A percentile compares a stretch with the other conserved stretches of the same genome.
Evolutionary conservation across 2,329 filamentous ascomycete genomes (phyloP).

Genomic region (Aspergillus fructus): DNA sequence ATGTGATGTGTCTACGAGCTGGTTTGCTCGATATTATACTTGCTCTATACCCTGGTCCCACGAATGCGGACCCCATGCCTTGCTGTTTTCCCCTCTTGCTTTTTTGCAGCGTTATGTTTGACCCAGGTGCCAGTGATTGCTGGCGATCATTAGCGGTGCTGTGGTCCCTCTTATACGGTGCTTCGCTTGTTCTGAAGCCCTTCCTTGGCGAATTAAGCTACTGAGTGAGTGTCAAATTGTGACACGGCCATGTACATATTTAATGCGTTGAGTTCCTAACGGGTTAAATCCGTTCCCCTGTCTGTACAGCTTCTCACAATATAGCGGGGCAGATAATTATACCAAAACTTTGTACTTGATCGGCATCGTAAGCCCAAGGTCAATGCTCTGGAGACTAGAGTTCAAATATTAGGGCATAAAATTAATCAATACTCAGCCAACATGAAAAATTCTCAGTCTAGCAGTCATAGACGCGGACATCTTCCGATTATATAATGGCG

Average conservation of each 20-base stretch:
- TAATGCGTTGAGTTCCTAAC: too few species aligned
- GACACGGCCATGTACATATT: too few species aligned
- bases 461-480: neutral
- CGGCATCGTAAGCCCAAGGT: neutral
- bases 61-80: neutral
- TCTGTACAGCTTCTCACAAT: neutral
- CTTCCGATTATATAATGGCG: neutral
- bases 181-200: neutral
- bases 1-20: conserved; percentile 20
- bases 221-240: too few species aligned
- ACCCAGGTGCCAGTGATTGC: neutral
- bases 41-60: conserved; percentile 1
- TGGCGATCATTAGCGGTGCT: conserved; percentile 1
- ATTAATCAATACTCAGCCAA: neutral
- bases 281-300: neutral
- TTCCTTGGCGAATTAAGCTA: neutral
- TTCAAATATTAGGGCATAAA: neutral
- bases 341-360: neutral
- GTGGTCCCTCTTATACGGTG: neutral
- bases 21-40: neutral
- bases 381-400: neutral
- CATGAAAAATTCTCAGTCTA: neutral
- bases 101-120: neutral
- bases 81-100: neutral
- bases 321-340: neutral